These are phyloP conservation scores for Alopecurus myosuroides DNA, from an alignment of 176 grass and related monocot species.

Conservation along the genomic window DNA sequence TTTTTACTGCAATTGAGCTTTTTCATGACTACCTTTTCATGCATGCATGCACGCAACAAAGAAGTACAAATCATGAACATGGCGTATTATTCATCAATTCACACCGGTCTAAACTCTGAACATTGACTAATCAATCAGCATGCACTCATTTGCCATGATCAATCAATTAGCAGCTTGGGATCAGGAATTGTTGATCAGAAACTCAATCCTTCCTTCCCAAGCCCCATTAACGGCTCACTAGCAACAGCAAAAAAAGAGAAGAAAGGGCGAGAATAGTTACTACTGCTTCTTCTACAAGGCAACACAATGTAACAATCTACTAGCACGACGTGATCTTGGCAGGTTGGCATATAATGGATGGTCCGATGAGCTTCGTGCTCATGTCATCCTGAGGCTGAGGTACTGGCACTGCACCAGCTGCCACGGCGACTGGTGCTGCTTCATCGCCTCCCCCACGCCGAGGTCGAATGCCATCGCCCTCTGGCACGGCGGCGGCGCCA, in stretches of 20 bases:
- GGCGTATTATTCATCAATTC: slow-evolving; percentile 1
- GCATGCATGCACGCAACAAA: not conserved
- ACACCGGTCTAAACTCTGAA: not conserved
- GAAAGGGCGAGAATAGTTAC: not conserved
- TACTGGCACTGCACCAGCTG: slow-evolving; percentile 58
- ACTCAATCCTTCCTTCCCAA: not conserved
- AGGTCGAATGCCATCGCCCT: slow-evolving; percentile 46
- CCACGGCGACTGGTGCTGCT: slow-evolving; percentile 74
- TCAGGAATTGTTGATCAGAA: not conserved
- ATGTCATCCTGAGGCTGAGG: slow-evolving; percentile 85
- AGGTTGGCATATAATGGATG: not conserved
- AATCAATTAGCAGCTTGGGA: slow-evolving; percentile 24
- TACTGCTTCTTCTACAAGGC: slow-evolving; percentile 30
- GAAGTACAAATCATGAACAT: slow-evolving; percentile 5
- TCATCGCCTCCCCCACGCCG: slow-evolving; percentile 31
- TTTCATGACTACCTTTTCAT: slow-evolving; percentile 8
- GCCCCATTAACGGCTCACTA: slow-evolving; percentile 12
- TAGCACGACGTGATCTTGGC: slow-evolving; percentile 14
- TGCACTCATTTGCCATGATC: slow-evolving; percentile 40
- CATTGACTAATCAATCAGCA: slow-evolving; percentile 34
- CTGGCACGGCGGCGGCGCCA: slow-evolving; percentile 34
- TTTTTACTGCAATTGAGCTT: slow-evolving; percentile 24
- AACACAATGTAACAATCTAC: not conserved
- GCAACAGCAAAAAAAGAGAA: not conserved
- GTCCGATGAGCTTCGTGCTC: not conserved